Evolutionary conservation across 2,329 filamentous ascomycete genomes (phyloP), one percentile per base, ranked within the genome.

Genomic region (Tetracladium maxilliforme): DNA sequence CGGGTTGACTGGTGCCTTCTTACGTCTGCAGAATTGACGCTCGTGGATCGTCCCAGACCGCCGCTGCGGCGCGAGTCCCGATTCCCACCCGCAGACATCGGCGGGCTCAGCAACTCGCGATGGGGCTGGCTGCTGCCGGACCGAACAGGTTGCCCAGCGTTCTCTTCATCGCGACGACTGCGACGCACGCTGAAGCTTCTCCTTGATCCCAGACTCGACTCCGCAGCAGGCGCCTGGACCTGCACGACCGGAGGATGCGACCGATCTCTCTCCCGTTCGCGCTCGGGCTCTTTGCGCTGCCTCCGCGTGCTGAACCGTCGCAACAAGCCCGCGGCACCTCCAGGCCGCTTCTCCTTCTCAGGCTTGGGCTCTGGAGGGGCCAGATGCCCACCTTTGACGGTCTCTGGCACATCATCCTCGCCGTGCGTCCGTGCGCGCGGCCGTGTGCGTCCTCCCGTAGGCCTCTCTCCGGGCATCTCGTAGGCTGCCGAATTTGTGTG

Each of bases 351-450:
- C 49, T 90, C 92, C 55, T 81, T 86, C 25, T 58, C 57, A 5
- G 69, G 60, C 8, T 63, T 65, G 44, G 72, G 75, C 12, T 57
- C 46, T 17, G 70, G 67, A 13, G 70, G 9, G 18, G 42, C 48
- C 16, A 71, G 43, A 34, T 73, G 70, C 12, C 77, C 51, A 35
- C 72, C 70, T 48, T 82, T 77, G 45, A 79, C 54, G 6, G 64
- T 64, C 24, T 92, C 81, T 1, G 74, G 65, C 8, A 82, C 66
- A 30, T 98, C 90, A 33, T 95, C 87, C 49, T 95, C 90, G 10
- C 87, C 90, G 43, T 95, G 87, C 1, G 90, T 95, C 35, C 90
- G 69, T 18, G 90, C 84, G 24, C 90, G 69, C 6, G 86, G 83
- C 24, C 90, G 67, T 17, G 81, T 76, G 31, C 87, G 66, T 22